Base-by-base conservation (phyloP, 805 yeast species). In the Monosporozyma solicola region DNA sequence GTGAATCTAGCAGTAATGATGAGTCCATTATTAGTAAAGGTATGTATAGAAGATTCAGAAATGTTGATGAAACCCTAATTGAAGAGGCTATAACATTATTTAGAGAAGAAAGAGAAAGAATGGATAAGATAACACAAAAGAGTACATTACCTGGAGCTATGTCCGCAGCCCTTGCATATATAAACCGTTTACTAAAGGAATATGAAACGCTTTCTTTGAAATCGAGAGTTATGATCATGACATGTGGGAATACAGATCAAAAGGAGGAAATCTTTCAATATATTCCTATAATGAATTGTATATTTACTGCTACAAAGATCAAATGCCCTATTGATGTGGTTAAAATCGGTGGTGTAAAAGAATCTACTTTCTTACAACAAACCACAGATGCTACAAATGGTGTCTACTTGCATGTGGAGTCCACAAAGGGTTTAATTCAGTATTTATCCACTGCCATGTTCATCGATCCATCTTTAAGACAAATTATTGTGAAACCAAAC, bases 331-430 rank as follows among this genome's bases (percentile, higher is more conserved):
- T 94, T 24, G 98, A 94, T 67, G 91, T 91, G 11, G 92, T 95
- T 55, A 90, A 91, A 62, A 72, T 94, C 31, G 71, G 71, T 31
- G 71, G 69, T 7, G 52, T 58, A 10, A 58, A 61, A 46, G 80
- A 80, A 56, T 83, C 95, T 1, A 86, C 95, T 2, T 92, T 90
- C 65, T 72, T 94, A 55, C 98, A 94, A 65, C 99, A 94, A 65
- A 97, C 98, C 0, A 80, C 95, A 0, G 99, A 94, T 70, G 89
- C 96, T 8, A 92, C 99, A 0, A 80, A 84, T 59, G 99, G 99
- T 3, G 83, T 90, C 1, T 94, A 92, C 64, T 73, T 92, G 53
- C 74, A 74, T 45, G 77, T 92, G 24, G 76, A 76, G 2, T 78
- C 83, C 53, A 85, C 92, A 0, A 71, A 74, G 46, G 98, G 97